A percentile compares a stretch with the other conserved stretches of the same genome.
phyloP scores from a whole-genome alignment of 2,329 filamentous ascomycete genomes.

The Xylariaceae sp. region DNA sequence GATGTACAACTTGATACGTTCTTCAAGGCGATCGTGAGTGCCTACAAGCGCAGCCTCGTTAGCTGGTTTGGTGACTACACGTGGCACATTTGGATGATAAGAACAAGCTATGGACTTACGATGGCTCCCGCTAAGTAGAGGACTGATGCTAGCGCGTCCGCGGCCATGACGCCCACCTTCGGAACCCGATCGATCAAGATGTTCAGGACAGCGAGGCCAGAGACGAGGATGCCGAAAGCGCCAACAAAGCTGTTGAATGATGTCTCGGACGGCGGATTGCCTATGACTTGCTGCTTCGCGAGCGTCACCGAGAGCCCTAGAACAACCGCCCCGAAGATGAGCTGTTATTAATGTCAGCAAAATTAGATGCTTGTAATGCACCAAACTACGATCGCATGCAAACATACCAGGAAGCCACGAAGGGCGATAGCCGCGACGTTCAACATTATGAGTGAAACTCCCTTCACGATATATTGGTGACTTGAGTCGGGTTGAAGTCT shows the following conservation, averaged over 20 bases:
- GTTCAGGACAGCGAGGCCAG: slow-evolving; percentile 24
- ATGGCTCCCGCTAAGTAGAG: slow-evolving; percentile 33
- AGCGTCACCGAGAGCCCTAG: slow-evolving; percentile 31
- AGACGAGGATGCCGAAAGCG: slow-evolving; percentile 31
- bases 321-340: slow-evolving; percentile 30
- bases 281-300: slow-evolving; percentile 28
- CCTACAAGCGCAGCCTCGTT: slow-evolving; percentile 13
- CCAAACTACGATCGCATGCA: too few species aligned
- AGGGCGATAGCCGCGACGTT: slow-evolving; percentile 20
- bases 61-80: background rate
- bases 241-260: slow-evolving; percentile 32
- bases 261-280: slow-evolving; percentile 27
- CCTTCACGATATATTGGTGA: background rate
- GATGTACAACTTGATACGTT: slow-evolving; percentile 26
- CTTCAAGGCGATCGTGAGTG: slow-evolving; percentile 30
- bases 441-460: slow-evolving; percentile 16
- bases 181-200: slow-evolving; percentile 30
- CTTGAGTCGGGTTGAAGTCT: too few species aligned
- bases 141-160: slow-evolving; percentile 27
- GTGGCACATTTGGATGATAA: too few species aligned
- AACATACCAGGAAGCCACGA: slow-evolving; percentile 25
- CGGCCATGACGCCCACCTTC: slow-evolving; percentile 19
- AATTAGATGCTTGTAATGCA: background rate
- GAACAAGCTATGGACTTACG: slow-evolving; percentile 16
- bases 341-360: slow-evolving; percentile 16